Evolutionary conservation across 192 early-diverging fungal genomes (phyloP).

Genomic region (Coemansia sp.): DNA sequence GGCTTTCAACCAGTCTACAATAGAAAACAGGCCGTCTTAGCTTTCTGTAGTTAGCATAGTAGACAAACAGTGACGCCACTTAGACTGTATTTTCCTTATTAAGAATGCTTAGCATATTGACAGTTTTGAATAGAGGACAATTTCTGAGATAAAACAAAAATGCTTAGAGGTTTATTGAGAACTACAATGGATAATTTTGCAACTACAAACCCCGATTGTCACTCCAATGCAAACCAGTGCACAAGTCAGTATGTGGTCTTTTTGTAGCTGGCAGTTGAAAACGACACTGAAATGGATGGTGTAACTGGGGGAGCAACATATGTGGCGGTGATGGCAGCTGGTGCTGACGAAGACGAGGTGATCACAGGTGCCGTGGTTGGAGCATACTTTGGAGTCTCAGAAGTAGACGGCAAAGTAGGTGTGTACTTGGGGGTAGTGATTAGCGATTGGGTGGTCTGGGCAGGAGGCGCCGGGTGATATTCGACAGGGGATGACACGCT

Average conservation of each 20-base stretch:
- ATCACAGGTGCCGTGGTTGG: not conserved
- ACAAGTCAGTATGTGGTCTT: not conserved
- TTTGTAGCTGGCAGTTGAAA: not conserved
- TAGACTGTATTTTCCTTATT: no score
- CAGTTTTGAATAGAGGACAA: no score
- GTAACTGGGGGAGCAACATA: not conserved
- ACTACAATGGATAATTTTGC: no score
- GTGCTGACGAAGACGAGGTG: slow-evolving; percentile 3
- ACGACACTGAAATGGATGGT: not conserved
- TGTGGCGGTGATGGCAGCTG: not conserved
- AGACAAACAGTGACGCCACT: no score
- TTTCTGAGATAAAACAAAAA: no score
- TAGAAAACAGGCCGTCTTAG: no score
- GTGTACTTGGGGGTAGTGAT: slow-evolving; percentile 1
- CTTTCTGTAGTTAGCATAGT: no score
- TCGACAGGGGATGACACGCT: not conserved
- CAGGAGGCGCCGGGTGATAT: slow-evolving; percentile 16
- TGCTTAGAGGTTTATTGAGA: no score
- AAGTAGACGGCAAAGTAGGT: slow-evolving; percentile 2
- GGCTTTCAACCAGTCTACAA: no score
- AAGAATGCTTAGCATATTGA: no score
- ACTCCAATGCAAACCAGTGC: not conserved
- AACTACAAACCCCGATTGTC: not conserved
- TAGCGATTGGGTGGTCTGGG: slow-evolving; percentile 6
- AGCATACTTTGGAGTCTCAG: slow-evolving; percentile 4